Evolutionary conservation across 2,329 filamentous ascomycete species (phyloP), one percentile per base, ranked within the genome.

Genomic region (Rhexocercosporidium sp.): DNA sequence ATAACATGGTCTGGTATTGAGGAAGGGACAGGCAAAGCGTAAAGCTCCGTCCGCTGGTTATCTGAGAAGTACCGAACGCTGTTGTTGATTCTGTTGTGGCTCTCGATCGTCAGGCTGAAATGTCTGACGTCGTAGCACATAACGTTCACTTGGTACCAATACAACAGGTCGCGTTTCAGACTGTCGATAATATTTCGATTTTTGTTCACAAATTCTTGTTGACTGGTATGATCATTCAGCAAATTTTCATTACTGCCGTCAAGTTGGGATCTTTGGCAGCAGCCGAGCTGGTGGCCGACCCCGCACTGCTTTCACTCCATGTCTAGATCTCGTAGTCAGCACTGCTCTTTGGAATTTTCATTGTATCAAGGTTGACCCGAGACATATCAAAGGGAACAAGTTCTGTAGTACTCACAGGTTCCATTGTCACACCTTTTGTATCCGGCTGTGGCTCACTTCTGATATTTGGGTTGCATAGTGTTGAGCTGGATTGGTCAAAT

Each of bases 111-210:
- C 53, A 39, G 11, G 16, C 39, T 34, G 34, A 22, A 39, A 14
- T 57, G 53, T 57, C 53, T 57, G 53, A 57, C 39, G 16, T 57
- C 53, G 27, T 57, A 57, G n/a, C 20, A 34, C 53, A 57, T 22
- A 8, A 57, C 20, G 22, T 41, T 57, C 14, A 34, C 20, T 37
- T 39, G n/a, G 31, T 39, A 34, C 53, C 34, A 57, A 39, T 8
- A 20, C 12, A 39, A 7, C 31, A 37, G 34, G 31, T 57, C 53
- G 20, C 20, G 1, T 11, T n/a, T 9, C 18, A 39, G 29, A 25
- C 1, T 39, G 9, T 25, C 34, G 53, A 57, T n/a, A 11, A 18
- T 18, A 20, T 22, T 14, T 11, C 9, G 20, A 9, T 57, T 57
- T 4, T 4, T 12, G 2, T n/a, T 12, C 18, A 37, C 9, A 7